Evolutionary conservation across 148 eudicot species (phyloP), one percentile per base, ranked within the genome.

Genomic region (Linanthus parryae): DNA sequence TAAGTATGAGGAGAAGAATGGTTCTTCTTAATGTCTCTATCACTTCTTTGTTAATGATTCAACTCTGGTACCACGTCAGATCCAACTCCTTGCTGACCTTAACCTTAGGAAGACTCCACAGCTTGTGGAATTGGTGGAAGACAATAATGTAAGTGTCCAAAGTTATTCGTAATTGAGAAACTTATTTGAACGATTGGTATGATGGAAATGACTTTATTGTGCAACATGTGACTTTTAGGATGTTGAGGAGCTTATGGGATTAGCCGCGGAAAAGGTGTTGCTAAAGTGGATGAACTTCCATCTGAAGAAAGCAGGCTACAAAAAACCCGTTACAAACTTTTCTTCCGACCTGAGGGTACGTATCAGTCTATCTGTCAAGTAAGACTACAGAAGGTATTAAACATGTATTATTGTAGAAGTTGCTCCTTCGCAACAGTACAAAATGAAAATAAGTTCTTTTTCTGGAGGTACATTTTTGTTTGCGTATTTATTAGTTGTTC

Each of bases 251-350:
- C 96, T 92, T 36, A 75, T 92, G 70, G 73, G 76, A 42, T 73
- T 84, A 60, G 81, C 99, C 48, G 96, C 99, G 0, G 99, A 92
- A 58, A 92, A 87, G 77, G 62, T 92, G 52, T 76, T 92, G 56
- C 65, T 92, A 48, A 92, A 88, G 54, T 92, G 98, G 99, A 84
- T 92, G 99, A 92, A 92, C 65, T 92, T 74, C 59, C 99, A 92
- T 73, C 85, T 92, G 26, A 84, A 84, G 65, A 88, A 73, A 70
- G 85, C 85, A 6, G 94, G 99, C 48, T 92, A 92, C 61, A 63
- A 77, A 66, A 82, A 82, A 63, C 62, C 64, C 37, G 72, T 92
- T 17, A 58, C 91, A 53, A 92, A 92, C 59, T 92, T 87, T 65
- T 81, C 99, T 24, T 81, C 94, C 18, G 99, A 92, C 68, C 46